Conservation (phyloP, 345 rosid species). For the Salix suchowensis region DNA sequence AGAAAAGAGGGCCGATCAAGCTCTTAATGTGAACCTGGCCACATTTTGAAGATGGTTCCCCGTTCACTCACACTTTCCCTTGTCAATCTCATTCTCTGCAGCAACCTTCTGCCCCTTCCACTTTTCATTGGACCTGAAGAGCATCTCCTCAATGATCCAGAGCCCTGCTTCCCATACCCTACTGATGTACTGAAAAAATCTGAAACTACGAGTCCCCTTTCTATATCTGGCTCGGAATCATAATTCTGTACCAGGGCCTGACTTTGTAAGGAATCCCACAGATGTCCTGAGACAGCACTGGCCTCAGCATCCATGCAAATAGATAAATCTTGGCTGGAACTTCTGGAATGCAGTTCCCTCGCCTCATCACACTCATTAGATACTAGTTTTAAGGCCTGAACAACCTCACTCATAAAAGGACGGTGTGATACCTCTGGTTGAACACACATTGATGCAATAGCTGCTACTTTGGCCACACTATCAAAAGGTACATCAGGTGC, state of each 20-base stretch:
- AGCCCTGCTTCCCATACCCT: slow-evolving; percentile 31
- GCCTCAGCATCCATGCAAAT: slow-evolving; percentile 42
- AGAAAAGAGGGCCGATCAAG: background rate
- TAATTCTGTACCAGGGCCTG: slow-evolving; percentile 36
- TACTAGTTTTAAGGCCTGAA: slow-evolving; percentile 90
- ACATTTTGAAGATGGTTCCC: slow-evolving; percentile 33
- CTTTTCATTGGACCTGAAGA: slow-evolving; percentile 68
- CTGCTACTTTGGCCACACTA: slow-evolving; percentile 80
- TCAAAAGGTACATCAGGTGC: slow-evolving; percentile 66
- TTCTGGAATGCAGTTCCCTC: slow-evolving; percentile 51
- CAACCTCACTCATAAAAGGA: slow-evolving; percentile 98
- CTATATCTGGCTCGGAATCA: slow-evolving; percentile 53
- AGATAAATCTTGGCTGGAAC: slow-evolving; percentile 45
- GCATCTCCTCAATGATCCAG: slow-evolving; percentile 49
- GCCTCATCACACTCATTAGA: slow-evolving; percentile 85
- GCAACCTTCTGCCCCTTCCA: slow-evolving; percentile 47
- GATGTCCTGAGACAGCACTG: slow-evolving; percentile 43
- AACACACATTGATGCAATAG: slow-evolving; percentile 95
- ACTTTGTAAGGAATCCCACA: slow-evolving; percentile 32
- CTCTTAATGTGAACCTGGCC: slow-evolving; percentile 59
- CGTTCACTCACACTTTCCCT: slow-evolving; percentile 74
- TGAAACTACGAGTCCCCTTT: slow-evolving; percentile 52
- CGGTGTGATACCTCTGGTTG: slow-evolving; percentile 95
- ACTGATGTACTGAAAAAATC: slow-evolving; percentile 47
- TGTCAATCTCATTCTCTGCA: slow-evolving; percentile 58